Evolutionary conservation across 2,329 filamentous ascomycete species (phyloP), one percentile per base, ranked within the genome.

Genomic region (Trichoderma citrinoviride): DNA sequence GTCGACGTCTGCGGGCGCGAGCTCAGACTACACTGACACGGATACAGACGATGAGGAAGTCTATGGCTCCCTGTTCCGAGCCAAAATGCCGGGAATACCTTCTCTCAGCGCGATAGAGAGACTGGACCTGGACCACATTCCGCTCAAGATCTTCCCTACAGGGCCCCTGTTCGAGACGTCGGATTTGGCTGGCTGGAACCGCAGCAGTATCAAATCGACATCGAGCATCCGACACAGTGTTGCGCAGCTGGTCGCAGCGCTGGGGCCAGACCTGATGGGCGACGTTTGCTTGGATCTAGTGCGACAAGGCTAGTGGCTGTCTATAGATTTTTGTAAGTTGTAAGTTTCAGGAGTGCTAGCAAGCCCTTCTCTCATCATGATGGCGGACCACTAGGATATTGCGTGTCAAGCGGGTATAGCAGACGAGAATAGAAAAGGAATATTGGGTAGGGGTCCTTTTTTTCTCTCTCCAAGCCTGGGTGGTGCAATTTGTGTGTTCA

Each of bases 11-110:
- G 29, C 27, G 5, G 64, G 40, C 14, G 65, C 52, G 29, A 50
- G 43, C 19, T 19, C 43, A 19, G 65, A 66, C 15, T 52, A 54
- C 15, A 55, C 67, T 3, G 52, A 66, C 6, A 62, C 69, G n/a
- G 70, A 70, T 14, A 69, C 70, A 12, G 65, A 70, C 6, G 66
- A 66, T 2, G 67, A 69, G 3, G 68, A 70, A 5, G 71, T 71
- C 7, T 70, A 73, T 4, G 67, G 67, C 40, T 79, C 76, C 23
- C 78, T 93, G 0, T 86, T 92, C 66, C 73, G 78, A 0, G 81
- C 87, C 54, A 80, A 82, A 53, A 88, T 93, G 81, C 90, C 90
- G 0, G 90, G 90, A 0, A 81, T 91, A 44, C 80, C 86, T 49
- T 80, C 84, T 0, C 72, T 83, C 3, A 76, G 81, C 0, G 78